Conservation (phyloP, 345 rosid genomes). For the Camelina hispida region DNA sequence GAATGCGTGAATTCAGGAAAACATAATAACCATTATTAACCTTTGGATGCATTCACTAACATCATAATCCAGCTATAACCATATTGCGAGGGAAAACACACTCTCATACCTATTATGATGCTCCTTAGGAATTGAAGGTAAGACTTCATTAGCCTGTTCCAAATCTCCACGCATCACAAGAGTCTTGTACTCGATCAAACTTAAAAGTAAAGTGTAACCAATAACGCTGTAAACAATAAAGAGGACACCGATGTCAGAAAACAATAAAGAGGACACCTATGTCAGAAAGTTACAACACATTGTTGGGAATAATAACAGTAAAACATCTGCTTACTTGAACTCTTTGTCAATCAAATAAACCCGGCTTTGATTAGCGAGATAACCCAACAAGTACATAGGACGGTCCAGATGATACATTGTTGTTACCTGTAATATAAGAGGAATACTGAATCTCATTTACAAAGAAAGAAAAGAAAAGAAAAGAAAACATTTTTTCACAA, state of each 20-base stretch:
- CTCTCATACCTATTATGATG: slow-evolving; percentile 75
- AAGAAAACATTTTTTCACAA: not conserved
- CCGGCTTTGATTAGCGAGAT: slow-evolving; percentile 93
- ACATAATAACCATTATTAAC: not conserved
- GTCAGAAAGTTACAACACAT: slow-evolving; percentile 25
- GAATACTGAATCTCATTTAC: slow-evolving; percentile 7
- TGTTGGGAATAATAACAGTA: slow-evolving; percentile 15
- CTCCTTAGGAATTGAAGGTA: slow-evolving; percentile 82
- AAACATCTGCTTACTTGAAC: slow-evolving; percentile 70
- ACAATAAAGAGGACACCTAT: slow-evolving; percentile 19
- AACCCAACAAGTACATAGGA: slow-evolving; percentile 97
- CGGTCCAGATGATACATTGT: slow-evolving; percentile 98
- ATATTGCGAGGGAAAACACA: slow-evolving; percentile 1
- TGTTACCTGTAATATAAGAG: slow-evolving; percentile 64
- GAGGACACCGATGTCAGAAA: slow-evolving; percentile 24
- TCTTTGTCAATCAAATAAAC: slow-evolving; percentile 97
- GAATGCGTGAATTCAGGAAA: not conserved
- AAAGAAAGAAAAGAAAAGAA: not conserved
- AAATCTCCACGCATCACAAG: slow-evolving; percentile 92
- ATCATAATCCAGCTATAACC: slow-evolving; percentile 22
- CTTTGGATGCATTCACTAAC: slow-evolving; percentile 21
- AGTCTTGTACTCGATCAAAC: slow-evolving; percentile 89
- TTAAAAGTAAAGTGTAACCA: slow-evolving; percentile 83
- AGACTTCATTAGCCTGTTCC: slow-evolving; percentile 71
- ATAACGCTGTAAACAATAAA: slow-evolving; percentile 56